These are phyloP conservation scores for Tuber microsphaerosporum DNA, from an alignment of 495 filamentous ascomycete species.

Conservation along the genomic window DNA sequence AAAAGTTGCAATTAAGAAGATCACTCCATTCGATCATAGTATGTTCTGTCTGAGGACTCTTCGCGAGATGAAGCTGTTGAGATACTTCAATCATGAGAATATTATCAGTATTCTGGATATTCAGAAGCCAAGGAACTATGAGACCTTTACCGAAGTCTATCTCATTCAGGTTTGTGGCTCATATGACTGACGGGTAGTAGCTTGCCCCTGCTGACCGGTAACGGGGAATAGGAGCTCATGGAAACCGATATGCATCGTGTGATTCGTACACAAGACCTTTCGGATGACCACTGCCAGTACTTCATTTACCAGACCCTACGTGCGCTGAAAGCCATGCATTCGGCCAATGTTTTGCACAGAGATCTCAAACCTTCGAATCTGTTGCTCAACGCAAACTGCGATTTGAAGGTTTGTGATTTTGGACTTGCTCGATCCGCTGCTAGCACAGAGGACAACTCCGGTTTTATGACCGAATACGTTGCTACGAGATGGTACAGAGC, in stretches of 20 bases:
- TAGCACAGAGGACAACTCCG: slow-evolving; percentile 95
- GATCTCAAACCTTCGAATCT: slow-evolving; percentile 97
- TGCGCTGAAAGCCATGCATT: slow-evolving; percentile 98
- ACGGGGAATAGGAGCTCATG: slow-evolving; percentile 74
- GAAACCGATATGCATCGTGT: slow-evolving; percentile 99
- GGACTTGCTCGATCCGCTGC: slow-evolving; percentile 88
- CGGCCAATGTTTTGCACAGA: slow-evolving; percentile 94
- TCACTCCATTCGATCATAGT: slow-evolving; percentile 96
- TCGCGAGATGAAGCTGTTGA: slow-evolving; percentile 97
- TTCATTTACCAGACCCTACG: slow-evolving; percentile 99
- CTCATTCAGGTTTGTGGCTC: slow-evolving; percentile 73
- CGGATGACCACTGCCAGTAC: slow-evolving; percentile 98
- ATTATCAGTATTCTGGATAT: slow-evolving; percentile 99
- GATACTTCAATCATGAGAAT: slow-evolving; percentile 99
- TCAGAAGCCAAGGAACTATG: slow-evolving; percentile 92
- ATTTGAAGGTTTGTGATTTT: slow-evolving; percentile 98
- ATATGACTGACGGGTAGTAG: neutral
- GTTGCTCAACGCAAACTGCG: slow-evolving; percentile 96
- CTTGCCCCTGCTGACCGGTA: slow-evolving; percentile 10
- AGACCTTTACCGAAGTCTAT: slow-evolving; percentile 96
- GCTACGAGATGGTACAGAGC: slow-evolving; percentile 98
- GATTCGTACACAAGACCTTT: slow-evolving; percentile 96
- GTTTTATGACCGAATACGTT: slow-evolving; percentile 99
- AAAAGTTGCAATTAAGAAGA: slow-evolving; percentile 99
- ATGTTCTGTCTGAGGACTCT: slow-evolving; percentile 98